Percentiles rank a stretch among this genome's conserved stretches.
Evolutionary conservation across 1,284 basidiomycete species (phyloP).

Genomic region (Rhodotorula sp.): DNA sequence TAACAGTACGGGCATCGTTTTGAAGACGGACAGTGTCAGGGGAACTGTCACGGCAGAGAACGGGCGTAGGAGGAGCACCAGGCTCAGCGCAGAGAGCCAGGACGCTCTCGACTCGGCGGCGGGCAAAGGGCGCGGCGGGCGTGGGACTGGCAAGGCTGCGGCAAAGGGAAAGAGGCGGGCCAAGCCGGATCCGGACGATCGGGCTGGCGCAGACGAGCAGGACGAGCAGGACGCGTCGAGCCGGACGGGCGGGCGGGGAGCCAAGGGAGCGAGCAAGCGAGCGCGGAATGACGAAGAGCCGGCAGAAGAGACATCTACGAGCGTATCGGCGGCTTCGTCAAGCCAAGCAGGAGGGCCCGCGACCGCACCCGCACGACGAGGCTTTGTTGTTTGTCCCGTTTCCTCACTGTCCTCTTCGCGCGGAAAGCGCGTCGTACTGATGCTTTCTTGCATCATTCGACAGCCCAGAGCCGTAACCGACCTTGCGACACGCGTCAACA

Average conservation of each 20-base stretch:
- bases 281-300: not conserved
- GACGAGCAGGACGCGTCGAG: constrained; percentile 2
- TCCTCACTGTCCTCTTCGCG: not conserved
- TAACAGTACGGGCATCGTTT: constrained; percentile 7
- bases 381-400: constrained; percentile 22
- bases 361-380: constrained; percentile 5
- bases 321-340: not conserved
- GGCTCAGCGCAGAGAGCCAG: constrained; percentile 10
- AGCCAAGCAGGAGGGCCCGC: not conserved
- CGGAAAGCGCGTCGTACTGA: constrained; percentile 7
- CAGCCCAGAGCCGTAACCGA: constrained; percentile 35
- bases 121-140: not conserved
- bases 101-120: too few relatives aligned
- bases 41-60: constrained; percentile 5
- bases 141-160: not conserved
- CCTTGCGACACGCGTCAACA: constrained; percentile 14
- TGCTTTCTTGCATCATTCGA: accelerated
- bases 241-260: not conserved
- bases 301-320: not conserved
- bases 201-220: not conserved
- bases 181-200: not conserved
- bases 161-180: constrained; percentile 8
- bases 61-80: constrained; percentile 9
- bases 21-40: not conserved
- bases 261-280: constrained; percentile 4